These are phyloP conservation scores for Blastobotrys malaysiensis DNA, from an alignment of 1,139 yeast genomes.

Conservation along the genomic window DNA sequence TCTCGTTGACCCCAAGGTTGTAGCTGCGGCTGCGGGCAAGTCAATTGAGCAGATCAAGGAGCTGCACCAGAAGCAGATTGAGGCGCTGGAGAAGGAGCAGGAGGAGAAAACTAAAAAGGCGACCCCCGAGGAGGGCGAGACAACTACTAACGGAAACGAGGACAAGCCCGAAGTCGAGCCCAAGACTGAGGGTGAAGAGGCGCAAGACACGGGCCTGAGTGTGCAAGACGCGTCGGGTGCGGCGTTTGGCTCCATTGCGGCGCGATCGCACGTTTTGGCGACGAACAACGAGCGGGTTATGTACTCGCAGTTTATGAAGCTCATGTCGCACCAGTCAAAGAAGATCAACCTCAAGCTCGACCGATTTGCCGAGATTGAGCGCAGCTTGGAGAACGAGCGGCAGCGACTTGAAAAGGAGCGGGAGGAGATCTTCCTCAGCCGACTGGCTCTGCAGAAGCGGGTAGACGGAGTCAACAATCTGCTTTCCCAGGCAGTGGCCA, in stretches of 20 bases:
- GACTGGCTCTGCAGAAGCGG: conserved; percentile 64
- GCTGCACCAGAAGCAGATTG: conserved; percentile 10
- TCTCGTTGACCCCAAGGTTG: conserved; percentile 82
- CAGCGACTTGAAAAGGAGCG: conserved; percentile 69
- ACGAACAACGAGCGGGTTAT: conserved; percentile 73
- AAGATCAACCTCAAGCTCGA: conserved; percentile 72
- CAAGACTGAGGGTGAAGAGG: conserved; percentile 12
- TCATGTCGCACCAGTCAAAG: conserved; percentile 66
- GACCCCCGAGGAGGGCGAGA: background rate
- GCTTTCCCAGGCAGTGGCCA: conserved; percentile 44
- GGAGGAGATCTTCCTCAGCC: conserved; percentile 73
- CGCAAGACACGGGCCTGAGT: conserved; percentile 11
- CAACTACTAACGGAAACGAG: conserved; percentile 10
- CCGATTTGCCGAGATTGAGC: conserved; percentile 68
- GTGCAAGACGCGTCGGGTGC: conserved; percentile 18
- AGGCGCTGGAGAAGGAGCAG: conserved; percentile 13
- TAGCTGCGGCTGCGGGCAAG: conserved; percentile 60
- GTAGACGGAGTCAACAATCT: conserved; percentile 49
- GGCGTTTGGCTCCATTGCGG: conserved; percentile 50
- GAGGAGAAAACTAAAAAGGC: conserved; percentile 8
- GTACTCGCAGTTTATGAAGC: conserved; percentile 46
- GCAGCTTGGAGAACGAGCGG: conserved; percentile 71
- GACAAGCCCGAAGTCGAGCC: conserved; percentile 10
- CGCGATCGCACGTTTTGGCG: conserved; percentile 78
- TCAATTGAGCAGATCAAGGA: conserved; percentile 38